These are phyloP conservation scores for Pestalotiopsis sp. DNA, from an alignment of 2,329 filamentous ascomycete species.

Conservation along the genomic window DNA sequence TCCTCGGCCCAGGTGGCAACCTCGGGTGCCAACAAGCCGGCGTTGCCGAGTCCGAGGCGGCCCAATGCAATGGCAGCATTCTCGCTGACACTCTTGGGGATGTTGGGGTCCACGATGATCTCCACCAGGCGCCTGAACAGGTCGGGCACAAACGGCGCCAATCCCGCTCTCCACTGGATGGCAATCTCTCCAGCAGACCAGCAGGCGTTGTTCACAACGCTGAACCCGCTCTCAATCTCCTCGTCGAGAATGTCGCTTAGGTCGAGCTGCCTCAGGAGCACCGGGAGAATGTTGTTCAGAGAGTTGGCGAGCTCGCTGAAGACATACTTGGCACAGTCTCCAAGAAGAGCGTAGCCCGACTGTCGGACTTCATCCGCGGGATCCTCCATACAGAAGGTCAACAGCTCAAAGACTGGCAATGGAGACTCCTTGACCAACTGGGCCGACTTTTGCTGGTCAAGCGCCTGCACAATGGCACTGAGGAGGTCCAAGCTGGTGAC, in stretches of 20 bases:
- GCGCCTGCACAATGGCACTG: conserved; percentile 89
- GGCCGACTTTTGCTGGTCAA: conserved; percentile 73
- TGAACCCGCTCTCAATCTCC: conserved; percentile 81
- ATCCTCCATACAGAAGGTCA: conserved; percentile 92
- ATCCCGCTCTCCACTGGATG: conserved; percentile 72
- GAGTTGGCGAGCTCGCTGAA: conserved; percentile 79
- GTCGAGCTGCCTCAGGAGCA: conserved; percentile 86
- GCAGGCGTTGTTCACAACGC: conserved; percentile 96
- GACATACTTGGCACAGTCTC: conserved; percentile 92
- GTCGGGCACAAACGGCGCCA: conserved; percentile 76
- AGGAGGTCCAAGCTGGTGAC: conserved; percentile 93
- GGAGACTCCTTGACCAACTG: conserved; percentile 75
- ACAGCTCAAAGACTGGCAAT: conserved; percentile 85
- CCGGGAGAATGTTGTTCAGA: conserved; percentile 73
- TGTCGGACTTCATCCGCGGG: conserved; percentile 89
- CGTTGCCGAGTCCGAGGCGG: conserved; percentile 78
- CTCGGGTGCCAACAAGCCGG: conserved; percentile 75
- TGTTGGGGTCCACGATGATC: conserved; percentile 82
- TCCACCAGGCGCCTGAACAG: conserved; percentile 76
- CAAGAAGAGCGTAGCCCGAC: conserved; percentile 91
- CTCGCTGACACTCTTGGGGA: conserved; percentile 85
- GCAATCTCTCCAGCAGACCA: conserved; percentile 96
- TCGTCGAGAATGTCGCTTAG: conserved; percentile 76
- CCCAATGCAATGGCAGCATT: conserved; percentile 94
- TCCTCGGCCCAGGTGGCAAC: conserved; percentile 78